phyloP scores from a whole-genome alignment of 257 asterid species.

The Fraxinus cuspidata region DNA sequence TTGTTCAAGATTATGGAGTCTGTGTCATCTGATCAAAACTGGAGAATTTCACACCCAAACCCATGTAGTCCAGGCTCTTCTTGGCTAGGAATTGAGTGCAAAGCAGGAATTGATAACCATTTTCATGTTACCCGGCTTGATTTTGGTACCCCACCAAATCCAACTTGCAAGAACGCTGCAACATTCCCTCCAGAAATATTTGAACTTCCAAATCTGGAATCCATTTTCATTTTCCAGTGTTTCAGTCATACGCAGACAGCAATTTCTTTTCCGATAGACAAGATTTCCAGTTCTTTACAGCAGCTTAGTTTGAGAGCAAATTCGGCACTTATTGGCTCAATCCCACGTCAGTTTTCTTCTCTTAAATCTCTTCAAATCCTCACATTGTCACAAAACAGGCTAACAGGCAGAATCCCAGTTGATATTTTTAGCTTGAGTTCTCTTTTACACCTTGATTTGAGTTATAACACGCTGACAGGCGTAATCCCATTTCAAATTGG shows the following conservation, averaged over 20 bases:
- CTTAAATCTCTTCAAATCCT: conserved; percentile 74
- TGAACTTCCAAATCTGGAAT: conserved; percentile 62
- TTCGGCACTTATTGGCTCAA: conserved; percentile 58
- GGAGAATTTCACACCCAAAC: conserved; percentile 67
- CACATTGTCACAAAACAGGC: conserved; percentile 71
- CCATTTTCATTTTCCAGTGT: conserved; percentile 72
- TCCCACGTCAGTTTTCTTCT: conserved; percentile 65
- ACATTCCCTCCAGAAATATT: conserved; percentile 70
- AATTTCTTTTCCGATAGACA: conserved; percentile 35
- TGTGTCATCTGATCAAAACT: conserved; percentile 56
- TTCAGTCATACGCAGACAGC: conserved; percentile 48
- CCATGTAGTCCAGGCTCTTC: conserved; percentile 71
- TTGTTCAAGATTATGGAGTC: conserved; percentile 73
- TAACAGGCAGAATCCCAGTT: conserved; percentile 55
- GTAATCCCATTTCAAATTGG: conserved; percentile 52
- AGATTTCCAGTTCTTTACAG: conserved; percentile 39
- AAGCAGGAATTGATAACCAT: conserved; percentile 29
- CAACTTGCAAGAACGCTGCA: conserved; percentile 68
- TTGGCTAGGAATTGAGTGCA: conserved; percentile 82
- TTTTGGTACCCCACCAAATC: conserved; percentile 72
- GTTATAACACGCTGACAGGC: conserved; percentile 70
- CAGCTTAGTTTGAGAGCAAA: conserved; percentile 73
- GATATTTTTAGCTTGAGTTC: conserved; percentile 45
- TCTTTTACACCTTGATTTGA: conserved; percentile 72
- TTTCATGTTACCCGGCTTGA: conserved; percentile 72